Percentiles rank a stretch among this genome's conserved stretches.
phyloP scores from a whole-genome alignment of 129 eudicot species.

The Saposhnikovia divaricata region DNA sequence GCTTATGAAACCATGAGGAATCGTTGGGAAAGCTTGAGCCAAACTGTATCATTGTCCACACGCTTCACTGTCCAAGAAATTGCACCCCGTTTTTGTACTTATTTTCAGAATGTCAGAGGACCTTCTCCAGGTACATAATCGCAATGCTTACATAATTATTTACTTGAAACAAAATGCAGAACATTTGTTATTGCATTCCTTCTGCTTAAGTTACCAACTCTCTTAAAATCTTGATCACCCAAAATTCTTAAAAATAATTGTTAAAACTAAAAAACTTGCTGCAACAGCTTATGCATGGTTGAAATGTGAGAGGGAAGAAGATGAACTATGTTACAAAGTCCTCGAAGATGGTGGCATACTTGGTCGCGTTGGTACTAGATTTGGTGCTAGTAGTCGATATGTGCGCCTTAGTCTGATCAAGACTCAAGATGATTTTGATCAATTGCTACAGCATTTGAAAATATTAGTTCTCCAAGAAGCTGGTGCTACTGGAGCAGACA shows the following conservation, averaged over 20 bases:
- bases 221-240: not conserved
- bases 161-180: not conserved
- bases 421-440: slow-evolving; percentile 6
- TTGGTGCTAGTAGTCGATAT: slow-evolving; percentile 4
- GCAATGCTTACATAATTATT: not conserved
- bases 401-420: slow-evolving; percentile 6
- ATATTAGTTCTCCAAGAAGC: not conserved
- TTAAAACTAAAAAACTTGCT: not conserved
- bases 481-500: not conserved
- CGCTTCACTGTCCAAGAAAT: slow-evolving; percentile 52
- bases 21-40: slow-evolving; percentile 50
- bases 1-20: slow-evolving; percentile 44
- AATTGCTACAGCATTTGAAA: not conserved
- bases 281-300: slow-evolving; percentile 8
- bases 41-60: slow-evolving; percentile 33
- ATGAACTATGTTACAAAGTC: slow-evolving; percentile 5
- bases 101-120: slow-evolving; percentile 41
- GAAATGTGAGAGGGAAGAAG: slow-evolving; percentile 10
- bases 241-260: no score
- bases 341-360: slow-evolving; percentile 3
- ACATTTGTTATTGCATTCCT: not conserved
- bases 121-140: slow-evolving; percentile 60
- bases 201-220: not conserved
- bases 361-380: slow-evolving; percentile 1
- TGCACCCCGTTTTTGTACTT: slow-evolving; percentile 47